Evolutionary conservation across 164 flowering plant species (phyloP).

Genomic region (Amborella trichopoda): DNA sequence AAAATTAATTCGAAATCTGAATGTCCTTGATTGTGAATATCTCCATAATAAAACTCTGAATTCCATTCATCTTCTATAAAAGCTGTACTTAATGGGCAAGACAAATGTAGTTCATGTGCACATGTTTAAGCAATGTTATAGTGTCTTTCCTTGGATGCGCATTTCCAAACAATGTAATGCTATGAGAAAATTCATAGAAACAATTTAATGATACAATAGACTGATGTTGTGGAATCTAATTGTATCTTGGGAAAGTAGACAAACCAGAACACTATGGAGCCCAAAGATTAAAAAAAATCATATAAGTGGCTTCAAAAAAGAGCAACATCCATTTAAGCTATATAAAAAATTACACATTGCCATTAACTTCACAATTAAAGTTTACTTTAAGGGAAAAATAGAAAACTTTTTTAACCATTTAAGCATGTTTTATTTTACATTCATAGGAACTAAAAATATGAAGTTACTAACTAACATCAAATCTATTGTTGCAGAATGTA

Average conservation of each 20-base stretch:
- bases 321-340: neutral
- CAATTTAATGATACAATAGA: neutral
- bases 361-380: neutral
- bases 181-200: neutral
- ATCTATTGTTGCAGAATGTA: conserved; percentile 1
- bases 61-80: no score
- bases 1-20: no score
- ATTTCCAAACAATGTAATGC: neutral
- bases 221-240: neutral
- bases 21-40: no score
- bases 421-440: neutral
- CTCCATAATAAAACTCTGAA: no score
- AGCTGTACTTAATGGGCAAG: no score
- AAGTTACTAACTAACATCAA: neutral
- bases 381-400: neutral
- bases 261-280: neutral
- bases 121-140: no score
- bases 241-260: neutral
- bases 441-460: neutral
- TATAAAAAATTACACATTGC: neutral
- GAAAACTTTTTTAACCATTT: neutral
- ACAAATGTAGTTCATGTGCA: no score
- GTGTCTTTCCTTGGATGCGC: no score
- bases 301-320: neutral
- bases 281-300: no score